phyloP scores from a whole-genome alignment of 495 filamentous ascomycete species.

The Massariosphaeria phaeospora region DNA sequence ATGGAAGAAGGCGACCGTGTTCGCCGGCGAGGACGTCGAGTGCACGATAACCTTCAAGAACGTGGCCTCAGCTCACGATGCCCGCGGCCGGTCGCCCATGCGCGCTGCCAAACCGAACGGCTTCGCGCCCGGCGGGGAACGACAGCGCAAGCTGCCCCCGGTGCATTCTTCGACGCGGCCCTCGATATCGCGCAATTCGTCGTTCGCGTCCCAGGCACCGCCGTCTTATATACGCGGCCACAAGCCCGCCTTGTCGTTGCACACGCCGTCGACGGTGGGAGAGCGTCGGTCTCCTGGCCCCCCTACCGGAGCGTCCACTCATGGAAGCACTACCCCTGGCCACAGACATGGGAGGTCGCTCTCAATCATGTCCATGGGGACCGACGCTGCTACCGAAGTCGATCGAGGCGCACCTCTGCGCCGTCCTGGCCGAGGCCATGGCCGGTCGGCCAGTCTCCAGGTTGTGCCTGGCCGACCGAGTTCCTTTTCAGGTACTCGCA shows the following conservation, averaged over 20 bases:
- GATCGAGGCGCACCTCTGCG: slow-evolving; percentile 46
- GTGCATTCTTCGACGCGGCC: slow-evolving; percentile 36
- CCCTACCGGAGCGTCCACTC: slow-evolving; percentile 13
- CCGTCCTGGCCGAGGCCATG: slow-evolving; percentile 61
- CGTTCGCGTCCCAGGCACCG: slow-evolving; percentile 26
- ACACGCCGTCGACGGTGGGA: slow-evolving; percentile 43
- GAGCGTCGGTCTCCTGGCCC: slow-evolving; percentile 28
- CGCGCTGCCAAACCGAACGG: slow-evolving; percentile 39
- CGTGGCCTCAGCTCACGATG: slow-evolving; percentile 52
- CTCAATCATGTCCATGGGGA: slow-evolving; percentile 90
- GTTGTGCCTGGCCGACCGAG: slow-evolving; percentile 50
- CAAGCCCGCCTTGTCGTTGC: slow-evolving; percentile 55
- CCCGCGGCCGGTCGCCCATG: slow-evolving; percentile 42
- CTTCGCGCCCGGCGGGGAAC: slow-evolving; percentile 36
- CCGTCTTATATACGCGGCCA: slow-evolving; percentile 47
- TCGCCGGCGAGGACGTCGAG: slow-evolving; percentile 89
- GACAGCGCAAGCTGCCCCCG: slow-evolving; percentile 44
- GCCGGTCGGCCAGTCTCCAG: slow-evolving; percentile 78
- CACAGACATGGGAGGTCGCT: slow-evolving; percentile 71
- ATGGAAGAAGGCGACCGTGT: slow-evolving; percentile 87
- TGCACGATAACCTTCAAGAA: slow-evolving; percentile 97
- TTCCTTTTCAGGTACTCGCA: slow-evolving; percentile 26
- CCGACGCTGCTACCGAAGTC: slow-evolving; percentile 49
- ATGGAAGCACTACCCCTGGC: slow-evolving; percentile 25
- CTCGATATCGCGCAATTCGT: slow-evolving; percentile 33